These are phyloP conservation scores for Talaromyces sp. DNA, from an alignment of 2,329 filamentous ascomycete genomes.

Conservation along the genomic window DNA sequence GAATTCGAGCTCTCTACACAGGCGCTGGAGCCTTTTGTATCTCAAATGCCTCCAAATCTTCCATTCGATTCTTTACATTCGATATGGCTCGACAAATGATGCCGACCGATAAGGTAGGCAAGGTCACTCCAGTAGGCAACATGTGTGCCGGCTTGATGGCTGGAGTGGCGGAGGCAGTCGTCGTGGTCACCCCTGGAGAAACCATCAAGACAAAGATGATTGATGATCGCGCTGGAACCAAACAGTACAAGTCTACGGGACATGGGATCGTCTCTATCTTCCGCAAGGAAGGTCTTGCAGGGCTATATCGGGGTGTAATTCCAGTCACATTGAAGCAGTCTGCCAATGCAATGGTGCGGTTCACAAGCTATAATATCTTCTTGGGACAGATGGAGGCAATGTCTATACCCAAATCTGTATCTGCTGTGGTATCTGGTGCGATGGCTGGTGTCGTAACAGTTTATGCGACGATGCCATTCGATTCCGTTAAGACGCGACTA, in stretches of 20 bases:
- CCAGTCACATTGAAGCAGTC: constrained; percentile 62
- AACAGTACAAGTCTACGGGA: constrained; percentile 51
- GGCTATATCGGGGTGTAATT: constrained; percentile 60
- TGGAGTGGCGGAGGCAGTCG: constrained; percentile 61
- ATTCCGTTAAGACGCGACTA: constrained; percentile 46
- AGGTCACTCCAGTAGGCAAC: constrained; percentile 55
- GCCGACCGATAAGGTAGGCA: constrained; percentile 8
- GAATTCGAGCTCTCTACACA: constrained; percentile 13
- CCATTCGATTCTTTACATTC: constrained; percentile 21
- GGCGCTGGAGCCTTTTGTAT: constrained; percentile 17
- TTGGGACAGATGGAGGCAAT: constrained; percentile 52
- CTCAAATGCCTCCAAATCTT: constrained; percentile 23
- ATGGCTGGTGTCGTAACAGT: constrained; percentile 57
- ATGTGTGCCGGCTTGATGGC: constrained; percentile 64
- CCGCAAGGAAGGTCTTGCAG: constrained; percentile 55
- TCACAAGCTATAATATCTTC: constrained; percentile 64
- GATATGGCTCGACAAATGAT: constrained; percentile 15
- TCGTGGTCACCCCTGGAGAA: constrained; percentile 67
- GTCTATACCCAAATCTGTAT: constrained; percentile 52
- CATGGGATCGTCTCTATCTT: constrained; percentile 55
- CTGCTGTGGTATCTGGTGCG: constrained; percentile 60
- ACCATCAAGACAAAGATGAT: constrained; percentile 68
- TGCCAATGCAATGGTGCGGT: constrained; percentile 48
- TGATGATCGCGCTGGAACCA: constrained; percentile 53
- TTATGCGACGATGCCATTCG: constrained; percentile 48